Evolutionary conservation across 495 filamentous ascomycete species (phyloP), one percentile per base, ranked within the genome.

Genomic region (Penicillium cosmopolitanum): DNA sequence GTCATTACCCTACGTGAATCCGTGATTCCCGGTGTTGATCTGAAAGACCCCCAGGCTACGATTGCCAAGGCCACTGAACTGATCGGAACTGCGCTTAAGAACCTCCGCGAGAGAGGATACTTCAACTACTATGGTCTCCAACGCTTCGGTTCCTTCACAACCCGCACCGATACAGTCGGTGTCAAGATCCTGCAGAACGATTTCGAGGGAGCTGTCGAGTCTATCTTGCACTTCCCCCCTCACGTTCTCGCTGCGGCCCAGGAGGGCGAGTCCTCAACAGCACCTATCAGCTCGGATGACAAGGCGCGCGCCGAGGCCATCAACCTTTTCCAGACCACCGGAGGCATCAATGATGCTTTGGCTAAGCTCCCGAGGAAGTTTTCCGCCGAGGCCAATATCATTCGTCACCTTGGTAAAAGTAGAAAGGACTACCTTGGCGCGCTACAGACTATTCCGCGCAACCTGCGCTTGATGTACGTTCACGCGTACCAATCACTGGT

Each of bases 81-180:
- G 42, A 79, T 97, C 5, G 75, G 73, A 12, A 66, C 77, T 2
- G 77, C 86, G 7, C 72, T 89, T 44, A 66, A 74, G 48, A 77
- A 79, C 28, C 77, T 93, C 9, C 72, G 73, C 52, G 70, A 83
- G 46, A 76, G 84, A 13, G 95, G 95, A 0, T 98, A 96, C 75
- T 85, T 98, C 71, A 98, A 98, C 72, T 98, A 98, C 77, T 98
- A 89, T 59, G 95, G 95, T 13, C 84, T 97, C 3, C 95, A 98
- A 74, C 86, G 95, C 12, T 98, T 98, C 64, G 95, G 95, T 23
- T 89, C 91, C 4, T 93, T 92, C 71, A 73, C 82, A 4, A 88
- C 87, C 5, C 85, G 91, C 5, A 98, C 95, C 1, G 89, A 97
- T 62, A 82, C 83, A 1, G 72, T 96, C 12, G 95, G 95, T 35